Evolutionary conservation across 345 rosid species (phyloP), one percentile per base, ranked within the genome.

Genomic region (Combretum micranthum): DNA sequence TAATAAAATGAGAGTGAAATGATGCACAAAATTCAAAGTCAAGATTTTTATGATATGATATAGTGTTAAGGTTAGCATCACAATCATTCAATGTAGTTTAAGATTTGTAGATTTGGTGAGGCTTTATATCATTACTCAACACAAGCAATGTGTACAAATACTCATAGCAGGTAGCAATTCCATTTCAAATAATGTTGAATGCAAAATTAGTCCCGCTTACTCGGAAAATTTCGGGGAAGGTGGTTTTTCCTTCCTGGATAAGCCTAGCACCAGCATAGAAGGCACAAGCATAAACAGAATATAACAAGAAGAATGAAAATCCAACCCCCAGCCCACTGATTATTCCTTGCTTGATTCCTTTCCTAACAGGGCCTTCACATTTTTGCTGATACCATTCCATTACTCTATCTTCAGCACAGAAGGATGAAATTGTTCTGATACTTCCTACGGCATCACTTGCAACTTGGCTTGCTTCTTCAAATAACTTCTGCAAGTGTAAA

Each of bases 181-280:
- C n/a, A n/a, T 32, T 1, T 7, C 42, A n/a, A 42, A 4, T 23
- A n/a, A 53, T 50, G 18, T 25, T 15, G 9, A 18, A 52, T 4
- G 15, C 22, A n/a, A 0, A 6, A 47, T 1, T 9, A 57, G 20
- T 3, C 17, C n/a, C 4, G 19, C 54, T 25, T 42, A 73, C 78
- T 3, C 52, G 67, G 46, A 73, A 77, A 53, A 77, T 74, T 23
- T 71, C 78, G 0, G 66, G 20, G 21, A 74, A 74, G 42, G 76
- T 64, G 26, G 56, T 65, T 54, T 48, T 47, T 16, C 74, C 74
- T 16, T 43, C 39, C 4, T 71, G 56, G 18, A 77, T 64, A 12
- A 77, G 66, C 17, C 52, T 59, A 52, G 69, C 78, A 52, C 78
- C 78, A 4, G 67, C 69, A 2, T 77, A 77, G 66, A 77, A 77